Conservation (phyloP, 2,329 filamentous ascomycete genomes). For the Paradendryphiella salina region DNA sequence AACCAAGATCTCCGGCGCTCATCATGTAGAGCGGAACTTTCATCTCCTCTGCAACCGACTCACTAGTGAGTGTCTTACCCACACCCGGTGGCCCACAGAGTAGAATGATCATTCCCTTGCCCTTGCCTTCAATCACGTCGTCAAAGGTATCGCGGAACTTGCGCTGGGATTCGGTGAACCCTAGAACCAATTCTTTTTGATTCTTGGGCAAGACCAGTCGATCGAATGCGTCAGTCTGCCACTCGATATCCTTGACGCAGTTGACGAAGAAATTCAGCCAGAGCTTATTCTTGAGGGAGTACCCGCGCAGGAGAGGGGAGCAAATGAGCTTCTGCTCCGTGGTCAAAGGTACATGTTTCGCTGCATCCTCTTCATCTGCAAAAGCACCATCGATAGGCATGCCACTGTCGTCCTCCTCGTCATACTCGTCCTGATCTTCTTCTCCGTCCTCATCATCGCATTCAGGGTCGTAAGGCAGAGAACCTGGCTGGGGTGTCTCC, state of each 20-base stretch:
- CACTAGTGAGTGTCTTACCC: slow-evolving; percentile 32
- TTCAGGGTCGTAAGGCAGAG: not conserved
- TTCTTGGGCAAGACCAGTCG: slow-evolving; percentile 45
- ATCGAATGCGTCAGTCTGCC: slow-evolving; percentile 52
- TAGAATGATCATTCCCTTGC: slow-evolving; percentile 35
- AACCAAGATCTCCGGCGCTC: slow-evolving; percentile 75
- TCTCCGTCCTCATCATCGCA: slow-evolving; percentile 16
- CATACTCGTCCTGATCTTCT: not conserved
- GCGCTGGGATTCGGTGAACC: slow-evolving; percentile 76
- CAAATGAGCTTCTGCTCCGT: slow-evolving; percentile 42
- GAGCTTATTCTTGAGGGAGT: slow-evolving; percentile 31
- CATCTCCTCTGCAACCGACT: slow-evolving; percentile 26
- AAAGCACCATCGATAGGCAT: slow-evolving; percentile 25
- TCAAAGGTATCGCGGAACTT: slow-evolving; percentile 23
- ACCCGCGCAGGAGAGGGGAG: slow-evolving; percentile 51
- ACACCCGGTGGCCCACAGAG: slow-evolving; percentile 35
- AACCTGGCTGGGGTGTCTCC: slow-evolving; percentile 10
- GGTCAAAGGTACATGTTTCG: slow-evolving; percentile 17
- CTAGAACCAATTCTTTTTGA: slow-evolving; percentile 45
- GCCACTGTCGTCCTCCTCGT: slow-evolving; percentile 14
- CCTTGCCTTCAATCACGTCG: slow-evolving; percentile 55
- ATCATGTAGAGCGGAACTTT: slow-evolving; percentile 65
- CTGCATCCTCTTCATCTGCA: slow-evolving; percentile 21
- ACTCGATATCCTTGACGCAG: slow-evolving; percentile 49
- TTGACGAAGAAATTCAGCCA: slow-evolving; percentile 44